phyloP scores from a whole-genome alignment of 202 grass and related monocot genomes.

The Eragrostis tef region DNA sequence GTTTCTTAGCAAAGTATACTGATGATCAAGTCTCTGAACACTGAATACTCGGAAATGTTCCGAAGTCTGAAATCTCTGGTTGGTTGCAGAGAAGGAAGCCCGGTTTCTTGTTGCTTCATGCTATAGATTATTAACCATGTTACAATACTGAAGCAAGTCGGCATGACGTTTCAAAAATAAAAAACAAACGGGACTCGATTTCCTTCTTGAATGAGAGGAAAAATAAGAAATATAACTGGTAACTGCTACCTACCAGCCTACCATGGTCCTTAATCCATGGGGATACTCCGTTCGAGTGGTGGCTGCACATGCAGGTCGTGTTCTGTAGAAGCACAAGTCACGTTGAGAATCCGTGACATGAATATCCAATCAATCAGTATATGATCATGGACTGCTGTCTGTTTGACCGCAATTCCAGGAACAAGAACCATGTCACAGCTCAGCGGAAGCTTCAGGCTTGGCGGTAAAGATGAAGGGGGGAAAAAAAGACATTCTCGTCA shows the following conservation, averaged over 20 bases:
- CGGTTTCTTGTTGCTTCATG: not conserved
- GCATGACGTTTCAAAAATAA: not conserved
- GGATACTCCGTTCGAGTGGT: not conserved
- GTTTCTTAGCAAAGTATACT: slow-evolving; percentile 30
- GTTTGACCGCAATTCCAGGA: slow-evolving; percentile 39
- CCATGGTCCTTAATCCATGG: not conserved
- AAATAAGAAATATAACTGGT: not conserved
- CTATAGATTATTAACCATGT: not conserved
- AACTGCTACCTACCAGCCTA: not conserved
- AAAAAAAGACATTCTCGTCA: not conserved
- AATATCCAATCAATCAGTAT: slow-evolving; percentile 28
- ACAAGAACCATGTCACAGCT: not conserved
- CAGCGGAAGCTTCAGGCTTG: not conserved
- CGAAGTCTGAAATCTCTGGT: not conserved
- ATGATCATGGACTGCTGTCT: slow-evolving; percentile 32
- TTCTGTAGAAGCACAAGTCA: slow-evolving; percentile 6
- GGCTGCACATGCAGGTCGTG: slow-evolving; percentile 48
- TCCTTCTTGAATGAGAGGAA: not conserved
- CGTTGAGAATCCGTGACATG: slow-evolving; percentile 24
- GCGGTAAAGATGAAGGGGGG: not conserved
- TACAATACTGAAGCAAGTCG: not conserved
- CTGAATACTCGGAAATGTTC: not conserved
- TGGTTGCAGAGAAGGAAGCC: not conserved
- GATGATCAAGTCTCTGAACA: not conserved
- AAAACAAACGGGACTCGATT: not conserved